phyloP scores from a whole-genome alignment of 768 basidiomycete species.

The Lentinula sp. region DNA sequence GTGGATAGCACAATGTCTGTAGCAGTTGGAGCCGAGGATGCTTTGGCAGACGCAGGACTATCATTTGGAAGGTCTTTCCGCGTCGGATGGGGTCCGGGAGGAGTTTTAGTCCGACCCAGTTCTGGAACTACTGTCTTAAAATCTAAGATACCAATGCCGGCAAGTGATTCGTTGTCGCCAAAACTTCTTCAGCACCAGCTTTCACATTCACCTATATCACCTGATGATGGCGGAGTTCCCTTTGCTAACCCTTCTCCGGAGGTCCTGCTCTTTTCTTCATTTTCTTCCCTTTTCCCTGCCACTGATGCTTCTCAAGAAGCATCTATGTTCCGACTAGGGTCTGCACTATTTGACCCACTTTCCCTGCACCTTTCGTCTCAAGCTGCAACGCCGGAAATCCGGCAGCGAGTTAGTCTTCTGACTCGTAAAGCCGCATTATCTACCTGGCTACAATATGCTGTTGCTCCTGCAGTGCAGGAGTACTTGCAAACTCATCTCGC shows the following conservation, averaged over 20 bases:
- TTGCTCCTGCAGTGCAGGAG: slow-evolving; percentile 64
- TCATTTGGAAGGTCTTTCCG: slow-evolving; percentile 84
- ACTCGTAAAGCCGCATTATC: slow-evolving; percentile 78
- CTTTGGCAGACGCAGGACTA: slow-evolving; percentile 76
- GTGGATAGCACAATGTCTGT: slow-evolving; percentile 65
- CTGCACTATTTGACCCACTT: slow-evolving; percentile 83
- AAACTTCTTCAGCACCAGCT: slow-evolving; percentile 77
- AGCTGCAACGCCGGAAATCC: slow-evolving; percentile 53
- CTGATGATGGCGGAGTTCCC: slow-evolving; percentile 66
- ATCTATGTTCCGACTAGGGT: slow-evolving; percentile 80
- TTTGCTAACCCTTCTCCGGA: slow-evolving; percentile 55
- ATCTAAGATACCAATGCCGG: slow-evolving; percentile 39
- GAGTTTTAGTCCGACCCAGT: slow-evolving; percentile 57
- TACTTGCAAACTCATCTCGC: slow-evolving; percentile 53
- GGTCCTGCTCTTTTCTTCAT: slow-evolving; percentile 72
- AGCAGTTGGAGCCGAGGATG: slow-evolving; percentile 57
- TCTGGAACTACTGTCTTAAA: slow-evolving; percentile 57
- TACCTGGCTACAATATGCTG: slow-evolving; percentile 75
- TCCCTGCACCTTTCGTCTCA: slow-evolving; percentile 51
- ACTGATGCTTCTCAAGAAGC: slow-evolving; percentile 73
- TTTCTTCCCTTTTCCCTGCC: slow-evolving; percentile 62
- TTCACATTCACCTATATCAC: slow-evolving; percentile 61
- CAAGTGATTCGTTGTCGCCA: slow-evolving; percentile 36
- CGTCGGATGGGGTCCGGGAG: slow-evolving; percentile 85
- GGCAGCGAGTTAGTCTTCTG: slow-evolving; percentile 52